A percentile compares a stretch with the other conserved stretches of the same genome.
Conservation (phyloP, 805 yeast species). For the Lipomyces japonicus region DNA sequence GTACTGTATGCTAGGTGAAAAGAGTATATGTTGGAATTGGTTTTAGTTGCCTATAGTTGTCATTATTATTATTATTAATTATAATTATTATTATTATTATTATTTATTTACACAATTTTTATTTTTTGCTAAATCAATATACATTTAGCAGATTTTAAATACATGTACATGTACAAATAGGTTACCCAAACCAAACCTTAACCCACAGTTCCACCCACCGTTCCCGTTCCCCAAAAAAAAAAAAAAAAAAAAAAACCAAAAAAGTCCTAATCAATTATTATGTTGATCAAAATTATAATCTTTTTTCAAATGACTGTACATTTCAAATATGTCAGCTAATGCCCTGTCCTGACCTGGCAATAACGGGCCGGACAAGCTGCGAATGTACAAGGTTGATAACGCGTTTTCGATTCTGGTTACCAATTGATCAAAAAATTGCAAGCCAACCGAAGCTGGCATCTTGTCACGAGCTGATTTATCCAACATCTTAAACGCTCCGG, state of each 20-base stretch:
- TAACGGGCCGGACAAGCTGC: slow-evolving; percentile 16
- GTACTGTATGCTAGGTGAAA: no score
- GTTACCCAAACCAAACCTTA: no score
- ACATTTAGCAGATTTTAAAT: no score
- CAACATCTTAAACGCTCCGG: slow-evolving; percentile 7
- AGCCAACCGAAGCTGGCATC: slow-evolving; percentile 16
- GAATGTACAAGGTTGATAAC: slow-evolving; percentile 32
- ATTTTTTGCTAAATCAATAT: no score
- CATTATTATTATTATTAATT: no score
- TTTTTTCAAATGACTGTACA: background rate
- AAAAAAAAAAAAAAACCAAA: no score
- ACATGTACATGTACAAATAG: no score
- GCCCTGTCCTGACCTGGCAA: slow-evolving; percentile 3
- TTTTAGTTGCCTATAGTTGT: background rate
- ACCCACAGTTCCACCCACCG: no score
- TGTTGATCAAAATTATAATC: background rate
- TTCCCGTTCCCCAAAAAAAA: no score
- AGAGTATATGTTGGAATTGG: no score
- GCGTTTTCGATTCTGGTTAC: slow-evolving; percentile 37
- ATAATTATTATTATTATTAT: no score
- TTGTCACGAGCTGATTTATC: slow-evolving; percentile 14
- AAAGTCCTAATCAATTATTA: background rate
- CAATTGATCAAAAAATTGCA: slow-evolving; percentile 34
- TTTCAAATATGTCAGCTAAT: slow-evolving; percentile 2
- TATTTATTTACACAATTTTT: background rate